Percentiles rank a stretch among this genome's conserved stretches.
phyloP scores from a whole-genome alignment of 805 yeast species.

The Wickerhamomyces canadensis region DNA sequence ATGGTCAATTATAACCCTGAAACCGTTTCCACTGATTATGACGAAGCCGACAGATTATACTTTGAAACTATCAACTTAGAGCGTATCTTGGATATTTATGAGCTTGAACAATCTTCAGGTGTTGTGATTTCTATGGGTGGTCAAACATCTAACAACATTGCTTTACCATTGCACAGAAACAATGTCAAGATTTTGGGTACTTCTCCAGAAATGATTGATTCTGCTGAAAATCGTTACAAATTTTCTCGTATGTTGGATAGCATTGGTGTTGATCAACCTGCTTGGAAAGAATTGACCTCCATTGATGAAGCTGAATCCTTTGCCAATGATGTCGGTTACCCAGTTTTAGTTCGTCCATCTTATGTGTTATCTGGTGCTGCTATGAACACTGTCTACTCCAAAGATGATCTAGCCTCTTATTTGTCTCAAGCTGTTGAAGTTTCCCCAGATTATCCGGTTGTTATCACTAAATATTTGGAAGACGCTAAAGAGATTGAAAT shows the following conservation, averaged over 20 bases:
- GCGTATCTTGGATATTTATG: slow-evolving; percentile 91
- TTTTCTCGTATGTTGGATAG: slow-evolving; percentile 95
- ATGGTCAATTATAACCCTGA: slow-evolving; percentile 99
- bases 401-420: slow-evolving; percentile 81
- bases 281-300: slow-evolving; percentile 96
- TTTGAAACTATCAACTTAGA: slow-evolving; percentile 94
- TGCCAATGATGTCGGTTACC: slow-evolving; percentile 87
- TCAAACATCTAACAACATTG: slow-evolving; percentile 96
- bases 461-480: slow-evolving; percentile 93
- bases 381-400: slow-evolving; percentile 92
- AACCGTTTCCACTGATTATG: slow-evolving; percentile 98
- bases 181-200: slow-evolving; percentile 95
- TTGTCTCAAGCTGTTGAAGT: slow-evolving; percentile 94
- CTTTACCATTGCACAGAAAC: slow-evolving; percentile 86
- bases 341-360: slow-evolving; percentile 96
- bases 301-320: slow-evolving; percentile 87
- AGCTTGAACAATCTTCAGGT: slow-evolving; percentile 83
- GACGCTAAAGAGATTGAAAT: slow-evolving; percentile 97
- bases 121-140: slow-evolving; percentile 98
- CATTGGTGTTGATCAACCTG: slow-evolving; percentile 97
- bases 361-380: slow-evolving; percentile 98
- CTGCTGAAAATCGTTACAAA: slow-evolving; percentile 97
- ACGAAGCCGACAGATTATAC: slow-evolving; percentile 94
- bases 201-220: slow-evolving; percentile 96
- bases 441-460: slow-evolving; percentile 97